Percentiles rank a stretch among this genome's conserved stretches.
Evolutionary conservation across 2,329 filamentous ascomycete genomes (phyloP).

Genomic region (Aspergillus pseudoterreus): DNA sequence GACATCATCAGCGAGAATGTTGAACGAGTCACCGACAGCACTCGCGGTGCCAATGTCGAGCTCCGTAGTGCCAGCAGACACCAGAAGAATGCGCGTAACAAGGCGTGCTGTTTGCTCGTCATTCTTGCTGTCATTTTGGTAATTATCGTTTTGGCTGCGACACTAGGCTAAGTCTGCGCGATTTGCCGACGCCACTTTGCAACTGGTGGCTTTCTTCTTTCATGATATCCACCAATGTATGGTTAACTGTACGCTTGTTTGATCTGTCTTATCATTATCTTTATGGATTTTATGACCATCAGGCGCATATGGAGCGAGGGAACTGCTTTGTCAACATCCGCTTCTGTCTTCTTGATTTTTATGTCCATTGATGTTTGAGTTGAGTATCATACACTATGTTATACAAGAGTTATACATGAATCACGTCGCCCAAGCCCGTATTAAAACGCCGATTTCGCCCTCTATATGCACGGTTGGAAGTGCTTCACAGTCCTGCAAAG

Average conservation of each 20-base stretch:
- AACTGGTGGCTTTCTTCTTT: constrained; percentile 13
- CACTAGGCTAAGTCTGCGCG: constrained; percentile 43
- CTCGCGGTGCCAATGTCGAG: constrained; percentile 79
- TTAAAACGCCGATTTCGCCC: constrained; percentile 25
- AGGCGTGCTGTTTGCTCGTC: constrained; percentile 86
- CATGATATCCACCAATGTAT: constrained; percentile 34
- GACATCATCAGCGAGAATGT: constrained; percentile 88
- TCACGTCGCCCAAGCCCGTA: constrained; percentile 15
- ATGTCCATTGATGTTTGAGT: constrained; percentile 13
- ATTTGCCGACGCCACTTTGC: constrained; percentile 37
- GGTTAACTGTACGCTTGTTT: constrained; percentile 20
- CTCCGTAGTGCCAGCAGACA: constrained; percentile 81
- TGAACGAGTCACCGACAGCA: constrained; percentile 75
- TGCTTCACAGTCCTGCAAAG: constrained; percentile 43
- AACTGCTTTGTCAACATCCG: constrained; percentile 12
- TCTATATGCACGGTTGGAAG: constrained; percentile 18
- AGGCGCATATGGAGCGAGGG: constrained; percentile 24
- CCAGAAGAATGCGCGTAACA: constrained; percentile 92
- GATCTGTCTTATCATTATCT: neutral
- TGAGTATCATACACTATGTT: constrained; percentile 34
- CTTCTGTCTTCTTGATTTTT: constrained; percentile 12
- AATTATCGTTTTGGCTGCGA: constrained; percentile 82
- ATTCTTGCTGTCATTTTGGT: constrained; percentile 85
- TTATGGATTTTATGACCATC: constrained; percentile 2
- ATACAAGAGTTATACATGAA: constrained; percentile 33